phyloP scores from a whole-genome alignment of 2,329 filamentous ascomycete species.

The Colletotrichum sojae region DNA sequence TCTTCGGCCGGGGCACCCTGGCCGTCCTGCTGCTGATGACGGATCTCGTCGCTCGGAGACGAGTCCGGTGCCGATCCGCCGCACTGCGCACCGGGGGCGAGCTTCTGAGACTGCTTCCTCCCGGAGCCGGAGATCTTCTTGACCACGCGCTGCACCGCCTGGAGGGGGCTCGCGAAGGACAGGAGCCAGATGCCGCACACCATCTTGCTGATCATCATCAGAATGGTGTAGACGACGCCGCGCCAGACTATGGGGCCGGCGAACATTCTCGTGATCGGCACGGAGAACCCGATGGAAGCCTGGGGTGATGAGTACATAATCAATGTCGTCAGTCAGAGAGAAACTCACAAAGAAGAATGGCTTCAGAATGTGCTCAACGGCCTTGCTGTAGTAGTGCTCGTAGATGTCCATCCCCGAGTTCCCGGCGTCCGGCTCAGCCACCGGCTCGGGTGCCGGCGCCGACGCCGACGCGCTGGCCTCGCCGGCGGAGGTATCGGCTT shows the following conservation, averaged over 20 bases:
- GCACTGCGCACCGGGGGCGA: conserved; percentile 33
- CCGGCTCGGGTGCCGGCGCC: neutral
- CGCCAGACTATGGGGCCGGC: conserved; percentile 75
- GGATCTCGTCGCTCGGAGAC: neutral
- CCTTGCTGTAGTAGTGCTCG: conserved; percentile 55
- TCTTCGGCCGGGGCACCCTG: neutral
- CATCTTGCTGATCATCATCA: conserved; percentile 78
- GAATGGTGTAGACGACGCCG: conserved; percentile 77
- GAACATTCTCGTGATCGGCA: conserved; percentile 82
- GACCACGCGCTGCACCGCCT: conserved; percentile 15
- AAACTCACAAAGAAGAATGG: conserved; percentile 80
- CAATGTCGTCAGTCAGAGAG: neutral
- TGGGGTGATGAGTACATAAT: conserved; percentile 41
- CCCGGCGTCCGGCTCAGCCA: neutral
- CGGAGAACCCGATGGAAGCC: conserved; percentile 81
- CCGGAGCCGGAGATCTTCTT: conserved; percentile 7
- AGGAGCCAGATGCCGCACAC: conserved; percentile 73
- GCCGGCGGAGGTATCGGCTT: neutral
- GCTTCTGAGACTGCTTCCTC: conserved; percentile 12
- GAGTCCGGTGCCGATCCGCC: neutral
- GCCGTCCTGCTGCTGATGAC: neutral
- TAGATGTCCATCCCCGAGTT: conserved; percentile 48
- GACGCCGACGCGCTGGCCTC: neutral
- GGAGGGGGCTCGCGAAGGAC: conserved; percentile 48
- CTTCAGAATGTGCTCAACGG: conserved; percentile 68